These are phyloP conservation scores for Colletotrichum horii DNA, from an alignment of 2,329 filamentous ascomycete species.

Conservation along the genomic window DNA sequence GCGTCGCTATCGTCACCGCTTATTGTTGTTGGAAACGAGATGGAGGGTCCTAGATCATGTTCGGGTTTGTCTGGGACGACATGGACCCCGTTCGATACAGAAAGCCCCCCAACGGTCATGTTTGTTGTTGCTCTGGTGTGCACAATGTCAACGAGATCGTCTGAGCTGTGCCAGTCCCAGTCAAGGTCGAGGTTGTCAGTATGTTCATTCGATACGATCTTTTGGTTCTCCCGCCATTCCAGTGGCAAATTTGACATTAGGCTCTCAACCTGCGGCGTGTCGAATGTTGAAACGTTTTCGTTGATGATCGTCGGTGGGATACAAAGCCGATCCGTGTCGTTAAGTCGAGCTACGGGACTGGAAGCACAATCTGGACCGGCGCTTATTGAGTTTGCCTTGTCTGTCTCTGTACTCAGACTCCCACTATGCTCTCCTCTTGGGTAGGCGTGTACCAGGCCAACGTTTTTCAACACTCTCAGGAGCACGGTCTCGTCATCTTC, in stretches of 20 bases:
- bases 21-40: background rate
- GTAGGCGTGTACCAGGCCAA: background rate
- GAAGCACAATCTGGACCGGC: background rate
- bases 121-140: background rate
- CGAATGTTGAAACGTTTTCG: background rate
- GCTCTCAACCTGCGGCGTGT: background rate
- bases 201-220: background rate
- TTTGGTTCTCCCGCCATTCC: background rate
- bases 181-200: background rate
- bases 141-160: background rate
- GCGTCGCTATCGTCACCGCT: background rate
- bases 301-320: background rate
- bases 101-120: background rate
- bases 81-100: background rate
- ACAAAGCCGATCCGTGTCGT: background rate
- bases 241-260: background rate
- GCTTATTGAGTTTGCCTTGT: background rate
- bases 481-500: slow-evolving; percentile 14
- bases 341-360: background rate
- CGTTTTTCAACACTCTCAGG: background rate
- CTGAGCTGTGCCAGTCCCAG: background rate
- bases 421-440: background rate
- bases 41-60: background rate
- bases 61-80: background rate
- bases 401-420: background rate